Percentiles rank a stretch among this genome's conserved stretches.
Evolutionary conservation across 2,329 filamentous ascomycete genomes (phyloP).

Genomic region (Pyrenochaeta sp.): DNA sequence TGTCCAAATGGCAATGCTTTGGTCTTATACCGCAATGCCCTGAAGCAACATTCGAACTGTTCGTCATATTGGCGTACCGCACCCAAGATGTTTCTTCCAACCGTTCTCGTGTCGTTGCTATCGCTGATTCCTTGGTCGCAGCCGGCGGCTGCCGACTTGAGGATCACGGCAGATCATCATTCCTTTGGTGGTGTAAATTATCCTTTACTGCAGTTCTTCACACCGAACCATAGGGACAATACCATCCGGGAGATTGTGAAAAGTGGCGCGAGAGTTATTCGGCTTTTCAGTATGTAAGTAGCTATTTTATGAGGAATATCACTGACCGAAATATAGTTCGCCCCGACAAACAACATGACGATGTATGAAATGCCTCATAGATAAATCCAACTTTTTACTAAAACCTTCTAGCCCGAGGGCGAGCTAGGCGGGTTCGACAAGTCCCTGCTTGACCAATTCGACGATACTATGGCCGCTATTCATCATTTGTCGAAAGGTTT

Average conservation of each 20-base stretch:
- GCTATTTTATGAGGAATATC: neutral
- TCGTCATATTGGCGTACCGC: conserved; percentile 9
- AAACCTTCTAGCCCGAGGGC: conserved; percentile 33
- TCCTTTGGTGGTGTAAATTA: conserved; percentile 49
- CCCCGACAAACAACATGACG: conserved; percentile 36
- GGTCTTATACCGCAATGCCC: conserved; percentile 31
- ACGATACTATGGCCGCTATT: conserved; percentile 46
- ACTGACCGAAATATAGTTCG: conserved; percentile 32
- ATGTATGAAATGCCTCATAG: conserved; percentile 25
- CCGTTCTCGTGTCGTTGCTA: conserved; percentile 25
- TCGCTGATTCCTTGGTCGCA: conserved; percentile 22
- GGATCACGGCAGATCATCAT: conserved; percentile 41
- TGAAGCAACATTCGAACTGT: conserved; percentile 15
- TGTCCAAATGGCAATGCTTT: conserved; percentile 35
- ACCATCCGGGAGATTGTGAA: conserved; percentile 42
- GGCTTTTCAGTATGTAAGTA: conserved; percentile 39
- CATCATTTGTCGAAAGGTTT: conserved; percentile 45
- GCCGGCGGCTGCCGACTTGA: conserved; percentile 27
- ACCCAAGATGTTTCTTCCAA: conserved; percentile 36
- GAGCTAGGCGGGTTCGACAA: conserved; percentile 43
- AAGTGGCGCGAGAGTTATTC: conserved; percentile 42
- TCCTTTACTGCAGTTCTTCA: conserved; percentile 42
- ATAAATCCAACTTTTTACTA: neutral
- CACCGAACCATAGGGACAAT: conserved; percentile 35
- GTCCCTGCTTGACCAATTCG: conserved; percentile 43